These are phyloP conservation scores for Penicillium fimorum DNA, from an alignment of 495 filamentous ascomycete genomes.

Conservation along the genomic window DNA sequence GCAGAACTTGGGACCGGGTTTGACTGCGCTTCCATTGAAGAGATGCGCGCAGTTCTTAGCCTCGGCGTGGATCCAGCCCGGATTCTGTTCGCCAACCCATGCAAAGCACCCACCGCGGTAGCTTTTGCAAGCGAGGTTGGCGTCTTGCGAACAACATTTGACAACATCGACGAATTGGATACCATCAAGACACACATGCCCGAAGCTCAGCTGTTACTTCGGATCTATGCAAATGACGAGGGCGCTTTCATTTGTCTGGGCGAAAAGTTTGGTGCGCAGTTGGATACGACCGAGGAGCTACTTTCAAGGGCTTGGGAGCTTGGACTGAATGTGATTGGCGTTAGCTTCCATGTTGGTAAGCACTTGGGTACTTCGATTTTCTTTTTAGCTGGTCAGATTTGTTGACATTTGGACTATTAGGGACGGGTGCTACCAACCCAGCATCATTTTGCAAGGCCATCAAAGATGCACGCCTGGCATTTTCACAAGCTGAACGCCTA, in stretches of 20 bases:
- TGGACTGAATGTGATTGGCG: conserved; percentile 28
- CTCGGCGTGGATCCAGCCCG: conserved; percentile 30
- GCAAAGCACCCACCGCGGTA: conserved; percentile 27
- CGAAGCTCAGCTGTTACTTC: conserved; percentile 27
- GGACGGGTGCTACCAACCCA: conserved; percentile 26
- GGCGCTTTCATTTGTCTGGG: conserved; percentile 23
- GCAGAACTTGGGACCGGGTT: conserved; percentile 28
- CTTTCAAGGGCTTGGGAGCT: conserved; percentile 26
- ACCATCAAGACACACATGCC: conserved; percentile 29
- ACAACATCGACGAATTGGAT: conserved; percentile 37
- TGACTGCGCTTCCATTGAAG: conserved; percentile 36
- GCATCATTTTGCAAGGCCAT: conserved; percentile 27
- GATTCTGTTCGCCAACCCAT: conserved; percentile 38
- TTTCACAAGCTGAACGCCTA: conserved; percentile 16
- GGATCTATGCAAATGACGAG: conserved; percentile 32
- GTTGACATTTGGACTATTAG: conserved; percentile 6
- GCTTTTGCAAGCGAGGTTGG: conserved; percentile 21
- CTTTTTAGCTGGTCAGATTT: not conserved
- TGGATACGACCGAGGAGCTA: conserved; percentile 19
- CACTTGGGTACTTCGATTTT: not conserved
- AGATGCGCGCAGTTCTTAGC: conserved; percentile 27
- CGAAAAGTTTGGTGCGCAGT: conserved; percentile 33
- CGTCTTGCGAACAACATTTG: conserved; percentile 32
- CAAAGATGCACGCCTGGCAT: conserved; percentile 24
- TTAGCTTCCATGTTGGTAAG: conserved; percentile 40